Base-by-base conservation (phyloP, 179 eudicot species). In the Drosera spatulata region DNA sequence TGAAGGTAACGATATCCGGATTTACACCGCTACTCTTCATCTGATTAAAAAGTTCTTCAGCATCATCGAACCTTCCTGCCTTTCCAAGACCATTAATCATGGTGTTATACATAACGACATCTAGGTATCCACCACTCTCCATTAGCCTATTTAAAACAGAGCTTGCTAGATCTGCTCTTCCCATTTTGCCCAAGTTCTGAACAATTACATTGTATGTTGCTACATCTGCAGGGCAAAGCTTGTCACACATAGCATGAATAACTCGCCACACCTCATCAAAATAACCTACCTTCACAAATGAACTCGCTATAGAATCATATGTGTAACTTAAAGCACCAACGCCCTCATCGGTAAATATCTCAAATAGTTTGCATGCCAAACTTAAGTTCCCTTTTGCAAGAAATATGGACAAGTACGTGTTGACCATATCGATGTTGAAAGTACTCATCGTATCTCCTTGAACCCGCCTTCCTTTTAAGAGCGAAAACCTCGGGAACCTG, bases 61-160 rank as follows among this genome's bases (percentile, higher is more conserved):
- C 96, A 71, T 88, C 88, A 39, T 82, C 95, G 55, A 88, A 54
- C 59, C 88, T 72, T 33, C 95, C 95, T 38, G 82, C 91, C 72
- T 88, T 91, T 12, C 97, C 96, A n/a, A 91, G 80, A 39, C 82
- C 82, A 75, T 82, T 88, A 61, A 88, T 83, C 62, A 91, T 70
- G 57, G 97, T 88, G 69, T 91, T 91, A 60, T 91, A 91, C 97
- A 91, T 91, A 71, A 88, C 88, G 53, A 88, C 67, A 65, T 88
- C 97, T 43, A 88, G 83, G 79, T 82, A 83, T 56, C 97, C 97
- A 49, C 96, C 97, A 58, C 87, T 81, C 53, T 75, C 76, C 78
- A 75, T 69, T 46, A 91, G 74, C 67, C 82, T 85, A 59, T 82
- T 83, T 37, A 81, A 73, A 62, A 87, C 75, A 43, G 84, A 77